Base-by-base conservation (phyloP, 495 filamentous ascomycete genomes). In the Xylaria venustula region DNA sequence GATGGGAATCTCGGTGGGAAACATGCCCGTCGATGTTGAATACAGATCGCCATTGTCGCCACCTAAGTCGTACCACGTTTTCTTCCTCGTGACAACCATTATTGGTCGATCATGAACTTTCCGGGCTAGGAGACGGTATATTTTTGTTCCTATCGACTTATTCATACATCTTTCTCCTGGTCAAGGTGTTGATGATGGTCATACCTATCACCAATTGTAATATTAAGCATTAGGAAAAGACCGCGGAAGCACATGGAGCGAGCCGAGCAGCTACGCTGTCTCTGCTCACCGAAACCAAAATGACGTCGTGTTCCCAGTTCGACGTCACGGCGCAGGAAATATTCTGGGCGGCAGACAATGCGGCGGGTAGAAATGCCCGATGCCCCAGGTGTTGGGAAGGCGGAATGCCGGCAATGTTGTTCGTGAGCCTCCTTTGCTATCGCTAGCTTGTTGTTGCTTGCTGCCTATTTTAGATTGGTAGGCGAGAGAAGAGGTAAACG, bases 21-120 rank as follows among this genome's bases (percentile, higher is more conserved):
- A 47, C 19, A 15, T 22, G 20, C 34, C 34, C 17, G n/a, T 34
- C 22, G 22, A 60, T 17, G 20, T 40, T 52, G 15, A 30, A 60
- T 54, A 25, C 30, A 20, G 58, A 61, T 54, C 58, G 41, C 48
- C 58, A 4, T 34, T 20, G n/a, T 61, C 14, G 58, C 58, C 58
- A 61, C 58, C 40, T 20, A 32, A 61, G 26, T 61, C 41, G 50
- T 28, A 54, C 58, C 58, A 61, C 37, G n/a, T 54, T 47, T n/a
- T 46, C 36, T 30, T 50, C 47, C 58, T 19, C 50, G 50, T 61
- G 58, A 61, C 50, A 30, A n/a, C 15, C 7, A 48, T 20, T n/a
- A 20, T 40, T 37, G 58, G 58, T 19, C 20, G 58, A 61, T 61
- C 58, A 19, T 40, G 41, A 41, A 40, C 23, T 26, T 54, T 45